phyloP scores from a whole-genome alignment of 208 protist genomes.

The Angomonas desouzai region DNA sequence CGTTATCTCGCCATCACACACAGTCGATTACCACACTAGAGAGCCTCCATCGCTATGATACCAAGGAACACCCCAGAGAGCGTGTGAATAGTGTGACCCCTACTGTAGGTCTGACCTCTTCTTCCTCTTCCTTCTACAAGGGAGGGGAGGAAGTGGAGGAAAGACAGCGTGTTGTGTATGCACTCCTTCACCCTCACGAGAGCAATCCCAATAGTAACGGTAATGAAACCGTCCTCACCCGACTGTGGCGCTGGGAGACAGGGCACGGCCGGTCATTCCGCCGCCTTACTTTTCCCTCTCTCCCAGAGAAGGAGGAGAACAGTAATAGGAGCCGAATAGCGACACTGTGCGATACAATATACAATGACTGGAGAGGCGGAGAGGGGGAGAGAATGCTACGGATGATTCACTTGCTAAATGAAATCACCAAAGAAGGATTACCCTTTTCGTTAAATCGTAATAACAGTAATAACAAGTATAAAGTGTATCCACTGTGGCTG shows the following conservation, averaged over 20 bases:
- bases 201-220: too few relatives aligned
- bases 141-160: neutral
- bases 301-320: neutral
- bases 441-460: neutral
- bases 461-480: neutral
- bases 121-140: too few relatives aligned
- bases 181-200: too few relatives aligned
- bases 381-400: neutral
- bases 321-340: neutral
- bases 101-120: too few relatives aligned
- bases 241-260: neutral
- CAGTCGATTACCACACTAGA: neutral
- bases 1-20: too few relatives aligned
- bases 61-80: neutral
- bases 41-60: neutral
- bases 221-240: too few relatives aligned
- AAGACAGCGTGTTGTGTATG: neutral
- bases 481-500: neutral
- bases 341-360: neutral
- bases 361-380: neutral
- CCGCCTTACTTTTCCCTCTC: neutral
- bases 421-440: neutral
- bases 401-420: neutral
- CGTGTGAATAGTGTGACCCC: neutral
- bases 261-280: neutral